Evolutionary conservation across 1,284 basidiomycete genomes (phyloP).

Genomic region (Kalmanozyma brasiliensis): DNA sequence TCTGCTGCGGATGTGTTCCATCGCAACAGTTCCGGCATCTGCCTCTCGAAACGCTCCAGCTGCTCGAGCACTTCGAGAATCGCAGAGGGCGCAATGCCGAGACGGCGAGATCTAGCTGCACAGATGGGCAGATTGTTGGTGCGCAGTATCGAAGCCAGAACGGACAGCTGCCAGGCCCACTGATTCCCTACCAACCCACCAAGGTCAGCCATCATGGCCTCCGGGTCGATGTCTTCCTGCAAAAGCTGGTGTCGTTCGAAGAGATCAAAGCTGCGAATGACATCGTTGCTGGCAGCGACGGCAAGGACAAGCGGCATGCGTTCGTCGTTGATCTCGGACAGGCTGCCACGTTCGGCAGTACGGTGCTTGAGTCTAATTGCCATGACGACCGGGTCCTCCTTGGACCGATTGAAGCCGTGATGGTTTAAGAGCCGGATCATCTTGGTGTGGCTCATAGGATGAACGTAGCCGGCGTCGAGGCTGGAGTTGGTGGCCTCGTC

Average conservation of each 20-base stretch:
- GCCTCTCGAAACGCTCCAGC: conserved; percentile 32
- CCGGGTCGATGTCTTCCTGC: conserved; percentile 44
- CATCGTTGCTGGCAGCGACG: conserved; percentile 30
- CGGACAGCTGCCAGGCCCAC: conserved; percentile 38
- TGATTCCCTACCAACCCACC: conserved; percentile 24
- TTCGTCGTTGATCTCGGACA: conserved; percentile 33
- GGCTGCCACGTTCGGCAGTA: conserved; percentile 4
- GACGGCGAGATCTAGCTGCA: conserved; percentile 28
- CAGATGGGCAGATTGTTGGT: conserved; percentile 33
- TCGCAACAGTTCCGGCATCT: conserved; percentile 32
- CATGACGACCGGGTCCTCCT: conserved; percentile 30
- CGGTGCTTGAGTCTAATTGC: conserved; percentile 21
- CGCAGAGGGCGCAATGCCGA: conserved; percentile 33
- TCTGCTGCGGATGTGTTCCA: conserved; percentile 15
- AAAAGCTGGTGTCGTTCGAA: conserved; percentile 34
- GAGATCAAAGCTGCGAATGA: conserved; percentile 37
- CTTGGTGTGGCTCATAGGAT: conserved; percentile 42
- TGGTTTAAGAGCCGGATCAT: conserved; percentile 33
- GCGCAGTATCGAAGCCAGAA: conserved; percentile 36
- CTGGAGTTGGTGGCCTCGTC: conserved; percentile 27
- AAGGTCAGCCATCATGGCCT: conserved; percentile 27
- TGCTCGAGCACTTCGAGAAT: conserved; percentile 37
- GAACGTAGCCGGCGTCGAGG: conserved; percentile 35
- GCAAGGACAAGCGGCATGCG: conserved; percentile 39
- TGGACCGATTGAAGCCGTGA: conserved; percentile 46